These are phyloP conservation scores for Terana coerulea DNA, from an alignment of 768 basidiomycete genomes.

Conservation along the genomic window DNA sequence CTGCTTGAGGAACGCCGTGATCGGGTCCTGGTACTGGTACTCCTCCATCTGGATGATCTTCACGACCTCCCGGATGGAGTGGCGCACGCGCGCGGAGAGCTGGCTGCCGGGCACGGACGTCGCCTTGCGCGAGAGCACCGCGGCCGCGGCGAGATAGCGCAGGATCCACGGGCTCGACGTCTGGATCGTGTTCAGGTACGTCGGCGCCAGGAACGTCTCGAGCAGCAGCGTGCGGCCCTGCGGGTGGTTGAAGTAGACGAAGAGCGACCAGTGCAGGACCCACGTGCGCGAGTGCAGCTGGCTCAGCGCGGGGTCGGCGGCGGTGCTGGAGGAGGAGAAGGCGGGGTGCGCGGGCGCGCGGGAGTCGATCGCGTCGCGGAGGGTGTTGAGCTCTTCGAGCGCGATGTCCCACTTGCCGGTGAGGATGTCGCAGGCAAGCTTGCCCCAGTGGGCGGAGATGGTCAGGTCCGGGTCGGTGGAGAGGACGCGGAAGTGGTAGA, in stretches of 20 bases:
- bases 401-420: conserved; percentile 95
- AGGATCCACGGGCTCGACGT: conserved; percentile 93
- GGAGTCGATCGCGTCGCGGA: conserved; percentile 90
- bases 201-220: conserved; percentile 94
- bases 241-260: conserved; percentile 97
- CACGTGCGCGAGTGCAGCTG: conserved; percentile 95
- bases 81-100: conserved; percentile 70
- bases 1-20: conserved; percentile 91
- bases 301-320: conserved; percentile 62
- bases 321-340: conserved; percentile 29
- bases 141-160: conserved; percentile 90
- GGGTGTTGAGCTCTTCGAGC: conserved; percentile 89
- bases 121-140: conserved; percentile 84
- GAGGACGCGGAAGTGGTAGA: conserved; percentile 98
- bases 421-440: conserved; percentile 94
- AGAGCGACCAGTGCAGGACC: conserved; percentile 97
- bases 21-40: conserved; percentile 93
- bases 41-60: conserved; percentile 94
- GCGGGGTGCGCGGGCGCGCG: conserved; percentile 49
- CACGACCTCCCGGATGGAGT: conserved; percentile 88
- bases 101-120: conserved; percentile 39
- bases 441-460: conserved; percentile 98
- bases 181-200: conserved; percentile 98
- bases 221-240: conserved; percentile 89
- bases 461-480: conserved; percentile 92